phyloP scores from a whole-genome alignment of 208 protist species.

The Trypanosoma mega region DNA sequence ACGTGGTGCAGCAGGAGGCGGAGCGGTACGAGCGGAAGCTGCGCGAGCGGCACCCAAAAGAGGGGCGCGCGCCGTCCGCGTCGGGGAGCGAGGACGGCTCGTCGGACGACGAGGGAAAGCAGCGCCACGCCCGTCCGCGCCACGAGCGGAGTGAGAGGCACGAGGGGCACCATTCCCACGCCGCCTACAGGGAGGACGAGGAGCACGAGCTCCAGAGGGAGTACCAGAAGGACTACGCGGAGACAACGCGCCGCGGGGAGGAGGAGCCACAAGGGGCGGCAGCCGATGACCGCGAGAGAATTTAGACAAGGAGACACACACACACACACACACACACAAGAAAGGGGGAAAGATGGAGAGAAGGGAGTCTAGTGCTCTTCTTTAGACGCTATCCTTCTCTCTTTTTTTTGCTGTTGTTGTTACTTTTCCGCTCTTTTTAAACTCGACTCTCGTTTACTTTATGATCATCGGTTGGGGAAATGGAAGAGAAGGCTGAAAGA shows the following conservation, averaged over 20 bases:
- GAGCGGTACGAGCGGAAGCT: constrained; percentile 75
- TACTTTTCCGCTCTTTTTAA: too few species aligned
- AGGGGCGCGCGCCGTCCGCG: constrained; percentile 11
- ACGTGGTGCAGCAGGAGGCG: constrained; percentile 68
- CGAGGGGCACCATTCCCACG: background rate
- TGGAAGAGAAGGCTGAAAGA: too few species aligned
- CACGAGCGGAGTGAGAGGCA: constrained; percentile 1
- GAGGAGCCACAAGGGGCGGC: background rate
- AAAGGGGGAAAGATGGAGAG: background rate
- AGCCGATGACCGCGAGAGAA: constrained; percentile 18
- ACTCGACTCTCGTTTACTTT: too few species aligned
- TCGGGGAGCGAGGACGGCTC: constrained; percentile 31
- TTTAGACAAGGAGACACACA: background rate
- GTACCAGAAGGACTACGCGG: background rate
- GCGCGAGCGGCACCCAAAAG: constrained; percentile 38
- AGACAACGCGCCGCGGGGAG: too few species aligned
- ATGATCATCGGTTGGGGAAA: too few species aligned
- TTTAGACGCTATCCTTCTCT: too few species aligned
- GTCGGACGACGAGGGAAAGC: constrained; percentile 18
- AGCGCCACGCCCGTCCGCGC: background rate
- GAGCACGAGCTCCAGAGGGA: background rate
- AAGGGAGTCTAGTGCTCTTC: constrained; percentile 4
- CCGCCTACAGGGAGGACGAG: background rate
- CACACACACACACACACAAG: background rate
- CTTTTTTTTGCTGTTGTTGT: too few species aligned